These are phyloP conservation scores for Juglanconis oblonga DNA, from an alignment of 2,329 filamentous ascomycete species.

Conservation along the genomic window DNA sequence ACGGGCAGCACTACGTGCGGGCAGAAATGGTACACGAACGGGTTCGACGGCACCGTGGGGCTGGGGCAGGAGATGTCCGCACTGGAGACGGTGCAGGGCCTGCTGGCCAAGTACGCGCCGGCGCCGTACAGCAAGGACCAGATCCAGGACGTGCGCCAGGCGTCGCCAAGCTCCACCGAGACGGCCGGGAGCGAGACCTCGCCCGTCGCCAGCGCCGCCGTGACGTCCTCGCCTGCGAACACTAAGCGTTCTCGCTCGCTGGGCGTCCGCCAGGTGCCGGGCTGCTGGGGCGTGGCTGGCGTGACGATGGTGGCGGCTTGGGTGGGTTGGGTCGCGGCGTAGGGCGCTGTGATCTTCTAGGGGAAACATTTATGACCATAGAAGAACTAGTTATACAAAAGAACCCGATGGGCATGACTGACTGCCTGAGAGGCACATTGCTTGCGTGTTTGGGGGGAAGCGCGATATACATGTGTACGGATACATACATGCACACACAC, in stretches of 20 bases:
- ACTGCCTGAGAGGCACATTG: no score
- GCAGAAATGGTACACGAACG: conserved; percentile 59
- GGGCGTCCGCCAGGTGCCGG: conserved; percentile 5
- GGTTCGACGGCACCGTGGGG: conserved; percentile 52
- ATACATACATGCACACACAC: no score
- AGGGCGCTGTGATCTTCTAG: not conserved
- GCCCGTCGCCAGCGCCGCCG: conserved; percentile 8
- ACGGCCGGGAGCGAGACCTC: not conserved
- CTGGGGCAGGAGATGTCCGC: conserved; percentile 65
- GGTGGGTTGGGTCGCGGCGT: not conserved
- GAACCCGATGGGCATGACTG: no score
- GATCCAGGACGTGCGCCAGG: conserved; percentile 42
- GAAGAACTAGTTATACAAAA: no score
- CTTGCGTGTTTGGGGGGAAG: no score
- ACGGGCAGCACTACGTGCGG: conserved; percentile 52
- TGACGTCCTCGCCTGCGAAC: conserved; percentile 5
- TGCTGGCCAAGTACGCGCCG: conserved; percentile 43
- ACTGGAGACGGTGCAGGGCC: conserved; percentile 60
- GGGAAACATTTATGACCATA: no score
- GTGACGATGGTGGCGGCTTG: conserved; percentile 4
- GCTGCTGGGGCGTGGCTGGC: not conserved
- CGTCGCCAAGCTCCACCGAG: conserved; percentile 4
- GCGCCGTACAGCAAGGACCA: conserved; percentile 46
- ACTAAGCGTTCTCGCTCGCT: conserved; percentile 17
- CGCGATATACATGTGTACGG: no score